These are phyloP conservation scores for Pseudogymnoascus sp. DNA, from an alignment of 2,329 filamentous ascomycete genomes.

Conservation along the genomic window DNA sequence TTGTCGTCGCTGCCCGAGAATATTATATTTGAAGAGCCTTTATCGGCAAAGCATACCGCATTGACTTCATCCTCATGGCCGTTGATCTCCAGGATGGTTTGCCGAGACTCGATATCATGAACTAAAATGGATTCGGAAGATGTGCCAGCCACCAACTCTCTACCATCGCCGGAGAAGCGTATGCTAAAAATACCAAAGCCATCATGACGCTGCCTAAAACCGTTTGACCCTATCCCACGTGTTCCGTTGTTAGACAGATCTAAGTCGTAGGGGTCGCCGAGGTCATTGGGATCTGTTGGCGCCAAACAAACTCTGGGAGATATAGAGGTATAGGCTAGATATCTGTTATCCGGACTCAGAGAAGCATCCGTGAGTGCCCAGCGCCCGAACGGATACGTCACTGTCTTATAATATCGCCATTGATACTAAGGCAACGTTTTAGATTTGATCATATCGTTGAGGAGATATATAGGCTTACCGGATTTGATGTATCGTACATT, in stretches of 20 bases:
- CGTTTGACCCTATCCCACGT: constrained; percentile 14
- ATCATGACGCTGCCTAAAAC: constrained; percentile 17
- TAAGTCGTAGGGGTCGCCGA: constrained; percentile 70
- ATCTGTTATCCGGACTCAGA: constrained; percentile 83
- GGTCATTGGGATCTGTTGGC: constrained; percentile 75
- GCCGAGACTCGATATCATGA: constrained; percentile 80
- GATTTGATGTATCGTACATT: constrained; percentile 96
- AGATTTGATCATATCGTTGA: not conserved
- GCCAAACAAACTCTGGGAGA: constrained; percentile 76
- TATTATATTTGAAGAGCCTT: constrained; percentile 79
- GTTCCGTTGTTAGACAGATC: constrained; percentile 54
- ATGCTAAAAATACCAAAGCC: constrained; percentile 75
- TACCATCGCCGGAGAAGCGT: constrained; percentile 84
- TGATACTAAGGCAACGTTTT: constrained; percentile 45
- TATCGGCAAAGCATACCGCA: constrained; percentile 91
- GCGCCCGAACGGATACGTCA: constrained; percentile 73
- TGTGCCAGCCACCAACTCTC: constrained; percentile 85
- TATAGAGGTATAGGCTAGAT: constrained; percentile 87
- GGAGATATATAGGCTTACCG: constrained; percentile 28
- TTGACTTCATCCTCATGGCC: constrained; percentile 89
- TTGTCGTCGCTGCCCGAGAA: constrained; percentile 95
- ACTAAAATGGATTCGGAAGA: constrained; percentile 73
- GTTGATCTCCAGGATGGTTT: constrained; percentile 63
- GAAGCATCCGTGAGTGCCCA: constrained; percentile 97
- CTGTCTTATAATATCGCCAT: constrained; percentile 94